phyloP scores from a whole-genome alignment of 1,284 basidiomycete genomes.

The Apiotrichum brassicae region DNA sequence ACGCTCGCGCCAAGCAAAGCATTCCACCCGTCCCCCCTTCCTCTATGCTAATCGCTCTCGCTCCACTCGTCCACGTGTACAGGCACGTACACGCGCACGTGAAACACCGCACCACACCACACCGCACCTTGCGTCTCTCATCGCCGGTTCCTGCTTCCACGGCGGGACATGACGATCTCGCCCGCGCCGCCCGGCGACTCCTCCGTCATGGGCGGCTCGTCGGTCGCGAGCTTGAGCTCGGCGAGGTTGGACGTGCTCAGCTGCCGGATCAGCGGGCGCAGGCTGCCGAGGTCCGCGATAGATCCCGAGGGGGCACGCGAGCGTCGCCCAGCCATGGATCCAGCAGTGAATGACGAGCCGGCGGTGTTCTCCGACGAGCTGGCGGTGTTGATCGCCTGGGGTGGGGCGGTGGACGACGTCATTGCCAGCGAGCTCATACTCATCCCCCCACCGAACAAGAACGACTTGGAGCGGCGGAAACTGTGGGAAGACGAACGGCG shows the following conservation, averaged over 20 bases:
- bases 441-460: conserved; percentile 34
- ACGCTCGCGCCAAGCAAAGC: no score
- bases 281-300: conserved; percentile 8
- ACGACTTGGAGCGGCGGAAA: conserved; percentile 31
- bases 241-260: conserved; percentile 22
- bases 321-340: conserved; percentile 12
- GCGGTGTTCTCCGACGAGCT: conserved; percentile 5
- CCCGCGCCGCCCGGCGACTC: conserved; percentile 6
- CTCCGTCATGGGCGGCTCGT: conserved; percentile 24
- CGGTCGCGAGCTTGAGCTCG: conserved; percentile 12
- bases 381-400: not conserved
- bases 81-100: no score
- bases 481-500: conserved; percentile 17
- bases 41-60: no score
- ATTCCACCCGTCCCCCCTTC: no score
- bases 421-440: conserved; percentile 32
- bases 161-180: not conserved
- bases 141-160: not conserved
- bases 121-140: no score
- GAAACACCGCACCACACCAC: no score
- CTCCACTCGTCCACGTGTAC: no score
- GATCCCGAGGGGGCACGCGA: conserved; percentile 13
- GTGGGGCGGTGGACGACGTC: not conserved
- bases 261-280: conserved; percentile 25
- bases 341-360: not conserved